phyloP scores from a whole-genome alignment of 768 basidiomycete species.

The Boletus sensibilis region DNA sequence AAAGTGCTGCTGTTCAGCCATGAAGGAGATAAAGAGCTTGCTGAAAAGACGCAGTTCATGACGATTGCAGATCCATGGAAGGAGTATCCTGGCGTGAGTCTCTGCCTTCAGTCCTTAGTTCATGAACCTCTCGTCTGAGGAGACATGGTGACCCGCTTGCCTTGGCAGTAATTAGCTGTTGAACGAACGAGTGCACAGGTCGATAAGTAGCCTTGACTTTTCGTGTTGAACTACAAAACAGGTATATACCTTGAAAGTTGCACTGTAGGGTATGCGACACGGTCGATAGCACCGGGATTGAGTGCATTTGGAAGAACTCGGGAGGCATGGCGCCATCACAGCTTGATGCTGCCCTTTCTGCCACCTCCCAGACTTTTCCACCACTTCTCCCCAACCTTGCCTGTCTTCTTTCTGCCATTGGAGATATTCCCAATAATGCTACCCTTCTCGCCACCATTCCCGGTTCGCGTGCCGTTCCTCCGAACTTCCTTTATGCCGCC shows the following conservation, averaged over 20 bases:
- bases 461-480: neutral
- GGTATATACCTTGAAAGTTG: too few species aligned
- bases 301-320: neutral
- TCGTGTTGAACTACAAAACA: too few species aligned
- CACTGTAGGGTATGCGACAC: too few species aligned
- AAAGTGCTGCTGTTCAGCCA: neutral
- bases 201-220: too few species aligned
- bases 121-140: too few species aligned
- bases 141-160: too few species aligned
- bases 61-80: too few species aligned
- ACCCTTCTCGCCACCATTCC: constrained; percentile 13
- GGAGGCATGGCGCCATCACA: neutral
- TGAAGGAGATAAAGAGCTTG: constrained; percentile 2
- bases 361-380: constrained; percentile 43
- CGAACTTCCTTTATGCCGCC: constrained; percentile 10
- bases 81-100: too few species aligned
- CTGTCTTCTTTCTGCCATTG: neutral
- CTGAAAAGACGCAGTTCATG: neutral
- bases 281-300: neutral
- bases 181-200: too few species aligned
- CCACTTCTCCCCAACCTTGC: constrained; percentile 34
- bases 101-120: too few species aligned
- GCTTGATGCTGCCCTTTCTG: constrained; percentile 3
- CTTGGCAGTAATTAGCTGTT: too few species aligned
- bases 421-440: neutral